phyloP scores from a whole-genome alignment of 2,329 filamentous ascomycete species.

The Trichoderma breve region DNA sequence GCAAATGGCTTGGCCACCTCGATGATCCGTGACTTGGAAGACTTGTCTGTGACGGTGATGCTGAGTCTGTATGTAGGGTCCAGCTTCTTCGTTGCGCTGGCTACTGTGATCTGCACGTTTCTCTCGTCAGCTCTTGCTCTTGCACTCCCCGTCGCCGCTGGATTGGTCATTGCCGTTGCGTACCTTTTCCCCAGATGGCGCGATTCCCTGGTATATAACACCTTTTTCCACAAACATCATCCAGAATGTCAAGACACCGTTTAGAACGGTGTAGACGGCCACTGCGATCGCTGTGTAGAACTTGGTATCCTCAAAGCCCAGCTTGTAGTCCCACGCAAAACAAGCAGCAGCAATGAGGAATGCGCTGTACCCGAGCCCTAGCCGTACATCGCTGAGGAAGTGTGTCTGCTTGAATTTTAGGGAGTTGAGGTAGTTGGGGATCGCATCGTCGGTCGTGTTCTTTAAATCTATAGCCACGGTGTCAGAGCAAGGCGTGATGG shows the following conservation, averaged over 20 bases:
- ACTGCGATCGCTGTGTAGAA: slow-evolving; percentile 78
- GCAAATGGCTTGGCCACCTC: slow-evolving; percentile 65
- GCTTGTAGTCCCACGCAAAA: slow-evolving; percentile 88
- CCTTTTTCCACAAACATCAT: slow-evolving; percentile 79
- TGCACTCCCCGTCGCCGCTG: not conserved
- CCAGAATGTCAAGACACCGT: slow-evolving; percentile 78
- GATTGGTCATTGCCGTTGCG: not conserved
- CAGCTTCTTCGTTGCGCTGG: slow-evolving; percentile 73
- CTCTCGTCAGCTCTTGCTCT: slow-evolving; percentile 21
- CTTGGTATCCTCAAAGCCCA: slow-evolving; percentile 86
- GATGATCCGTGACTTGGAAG: slow-evolving; percentile 42
- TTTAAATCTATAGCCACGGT: slow-evolving; percentile 70
- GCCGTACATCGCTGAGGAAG: slow-evolving; percentile 74
- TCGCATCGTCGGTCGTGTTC: slow-evolving; percentile 92
- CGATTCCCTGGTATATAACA: slow-evolving; percentile 72
- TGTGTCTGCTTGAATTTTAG: slow-evolving; percentile 83
- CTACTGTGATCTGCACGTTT: slow-evolving; percentile 63
- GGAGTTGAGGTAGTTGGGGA: slow-evolving; percentile 88
- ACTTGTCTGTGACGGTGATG: slow-evolving; percentile 52
- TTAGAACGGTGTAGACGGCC: slow-evolving; percentile 73
- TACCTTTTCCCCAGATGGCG: slow-evolving; percentile 66
- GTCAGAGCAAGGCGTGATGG: not conserved
- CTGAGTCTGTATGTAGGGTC: slow-evolving; percentile 76
- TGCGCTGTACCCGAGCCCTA: slow-evolving; percentile 78
- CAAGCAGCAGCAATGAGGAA: slow-evolving; percentile 77